Evolutionary conservation across 352 stramenopile genomes (phyloP), one percentile per base, ranked within the genome.

Genomic region (Peronospora belbahrii): DNA sequence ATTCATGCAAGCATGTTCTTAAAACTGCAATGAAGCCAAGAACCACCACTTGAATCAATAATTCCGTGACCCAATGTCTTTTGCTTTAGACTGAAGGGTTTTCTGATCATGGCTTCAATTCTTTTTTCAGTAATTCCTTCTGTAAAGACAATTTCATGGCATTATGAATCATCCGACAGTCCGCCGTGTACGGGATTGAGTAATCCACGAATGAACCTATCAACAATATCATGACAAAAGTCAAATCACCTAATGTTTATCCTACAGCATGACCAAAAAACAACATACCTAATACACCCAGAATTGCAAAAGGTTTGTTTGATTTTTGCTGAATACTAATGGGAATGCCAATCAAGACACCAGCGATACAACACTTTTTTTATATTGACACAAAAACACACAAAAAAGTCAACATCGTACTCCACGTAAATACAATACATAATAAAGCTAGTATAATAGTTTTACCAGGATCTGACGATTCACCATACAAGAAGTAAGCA

Each of bases 401-500:
- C n/a, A n/a, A n/a, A 30, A 10, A 34, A 10, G 41, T 42, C 2
- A 43, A n/a, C 6, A 14, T 23, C 19, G 17, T 48, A 18, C 4
- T 22, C n/a, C 2, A 18, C 1, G 11, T 41, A 6, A 32, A 30
- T 25, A 14, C n/a, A 28, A 10, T 40, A 4, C 17, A 38, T 13
- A n/a, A 6, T n/a, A 38, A 0, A 8, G 25, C 4, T n/a, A 36
- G 17, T 0, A 10, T 9, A 8, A 8, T 5, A n/a, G 50, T n/a
- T n/a, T n/a, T 39, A 88, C 77, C 62, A 88, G 51, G 22, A 88
- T 78, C 65, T 88, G 77, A 5, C 77, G 72, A 50, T 88, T 88
- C 59, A 88, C 83, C 77, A 88, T 86, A 48, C 77, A 88, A 18
- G 77, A 88, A 27, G 77, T 84, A 48, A 88, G 77, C 77, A 88